Conservation (phyloP, 306 rosid species). For the Gastrolobium villosum region DNA sequence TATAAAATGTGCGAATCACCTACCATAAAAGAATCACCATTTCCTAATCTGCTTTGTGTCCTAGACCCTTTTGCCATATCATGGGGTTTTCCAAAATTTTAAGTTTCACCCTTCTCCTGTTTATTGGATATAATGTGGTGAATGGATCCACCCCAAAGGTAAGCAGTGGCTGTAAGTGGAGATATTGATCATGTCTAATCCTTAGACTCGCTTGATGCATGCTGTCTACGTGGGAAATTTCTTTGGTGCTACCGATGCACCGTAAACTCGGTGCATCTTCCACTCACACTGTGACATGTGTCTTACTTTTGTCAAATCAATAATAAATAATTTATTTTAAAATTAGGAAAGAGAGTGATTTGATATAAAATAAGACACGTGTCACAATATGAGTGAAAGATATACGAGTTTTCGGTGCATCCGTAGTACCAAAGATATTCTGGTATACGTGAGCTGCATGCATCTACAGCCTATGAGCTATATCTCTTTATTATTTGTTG, state of each 20-base stretch:
- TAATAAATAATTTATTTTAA: too few relatives aligned
- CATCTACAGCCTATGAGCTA: background rate
- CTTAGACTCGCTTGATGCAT: slow-evolving; percentile 24
- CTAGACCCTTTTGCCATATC: slow-evolving; percentile 30
- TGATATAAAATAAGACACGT: too few relatives aligned
- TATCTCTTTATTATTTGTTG: background rate
- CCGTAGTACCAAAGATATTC: too few relatives aligned
- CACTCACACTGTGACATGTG: too few relatives aligned
- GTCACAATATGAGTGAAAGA: too few relatives aligned
- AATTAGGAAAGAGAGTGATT: too few relatives aligned
- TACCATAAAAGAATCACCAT: slow-evolving; percentile 32
- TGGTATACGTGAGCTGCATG: slow-evolving; percentile 53
- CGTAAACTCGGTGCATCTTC: too few relatives aligned
- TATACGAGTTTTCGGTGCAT: too few relatives aligned
- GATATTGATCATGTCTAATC: background rate
- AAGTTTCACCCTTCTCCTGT: slow-evolving; percentile 49
- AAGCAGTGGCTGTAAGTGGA: background rate
- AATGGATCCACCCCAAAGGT: slow-evolving; percentile 66
- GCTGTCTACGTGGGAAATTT: slow-evolving; percentile 35
- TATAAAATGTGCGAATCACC: slow-evolving; percentile 51
- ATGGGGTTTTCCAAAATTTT: slow-evolving; percentile 50
- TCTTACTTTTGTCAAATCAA: too few relatives aligned
- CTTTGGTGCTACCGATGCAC: too few relatives aligned
- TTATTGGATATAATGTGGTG: slow-evolving; percentile 50
- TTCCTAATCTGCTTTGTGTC: slow-evolving; percentile 32